Percentiles rank a stretch among this genome's conserved stretches.
Evolutionary conservation across 805 yeast genomes (phyloP).

Genomic region (Candida silvicultrix): DNA sequence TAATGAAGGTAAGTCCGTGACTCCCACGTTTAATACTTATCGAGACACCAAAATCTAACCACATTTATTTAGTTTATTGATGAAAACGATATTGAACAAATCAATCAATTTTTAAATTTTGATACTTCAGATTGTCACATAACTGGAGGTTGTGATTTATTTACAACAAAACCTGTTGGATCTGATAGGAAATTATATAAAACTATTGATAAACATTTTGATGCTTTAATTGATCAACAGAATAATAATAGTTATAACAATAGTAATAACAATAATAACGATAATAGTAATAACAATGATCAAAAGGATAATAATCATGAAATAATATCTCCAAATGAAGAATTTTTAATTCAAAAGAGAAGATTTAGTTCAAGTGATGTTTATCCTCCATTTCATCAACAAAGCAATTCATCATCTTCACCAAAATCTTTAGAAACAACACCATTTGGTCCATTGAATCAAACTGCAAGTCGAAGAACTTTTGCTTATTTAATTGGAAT

Average conservation of each 20-base stretch:
- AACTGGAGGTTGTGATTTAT: constrained; percentile 86
- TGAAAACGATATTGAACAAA: constrained; percentile 85
- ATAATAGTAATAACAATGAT: neutral
- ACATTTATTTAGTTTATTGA: constrained; percentile 94
- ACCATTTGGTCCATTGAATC: constrained; percentile 91
- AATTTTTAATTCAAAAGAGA: constrained; percentile 34
- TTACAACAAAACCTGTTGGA: constrained; percentile 90
- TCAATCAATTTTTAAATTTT: constrained; percentile 79
- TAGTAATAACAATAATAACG: neutral
- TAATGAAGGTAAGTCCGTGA: neutral
- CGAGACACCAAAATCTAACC: too few relatives aligned
- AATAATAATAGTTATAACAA: neutral
- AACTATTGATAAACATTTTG: constrained; percentile 77
- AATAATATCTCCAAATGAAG: constrained; percentile 5
- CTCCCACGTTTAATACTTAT: neutral
- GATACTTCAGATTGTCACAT: constrained; percentile 71
- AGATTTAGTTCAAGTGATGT: constrained; percentile 23
- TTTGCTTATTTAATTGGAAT: constrained; percentile 90
- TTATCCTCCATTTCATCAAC: neutral
- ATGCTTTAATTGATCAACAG: constrained; percentile 32
- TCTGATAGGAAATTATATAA: constrained; percentile 85
- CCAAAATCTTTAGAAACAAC: constrained; percentile 28
- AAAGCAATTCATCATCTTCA: neutral
- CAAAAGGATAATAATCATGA: constrained; percentile 20
- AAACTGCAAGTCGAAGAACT: constrained; percentile 78